A percentile compares a stretch with the other conserved stretches of the same genome.
These are phyloP conservation scores for Coniochaeta ligniaria DNA, from an alignment of 2,329 filamentous ascomycete genomes.

Conservation along the genomic window DNA sequence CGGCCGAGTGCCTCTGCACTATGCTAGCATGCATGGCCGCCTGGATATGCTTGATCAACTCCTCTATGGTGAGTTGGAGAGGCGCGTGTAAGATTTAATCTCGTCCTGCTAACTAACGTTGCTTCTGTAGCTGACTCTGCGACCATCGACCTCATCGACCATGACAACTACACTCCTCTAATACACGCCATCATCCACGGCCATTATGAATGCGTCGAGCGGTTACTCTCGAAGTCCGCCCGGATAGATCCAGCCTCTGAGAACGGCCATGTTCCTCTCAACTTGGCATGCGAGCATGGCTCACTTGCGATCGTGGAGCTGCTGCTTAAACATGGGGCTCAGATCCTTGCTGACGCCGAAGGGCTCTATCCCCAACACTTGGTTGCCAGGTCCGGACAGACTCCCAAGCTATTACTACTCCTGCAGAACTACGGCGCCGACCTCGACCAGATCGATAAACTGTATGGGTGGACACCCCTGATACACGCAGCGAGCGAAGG, in stretches of 20 bases:
- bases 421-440: conserved; percentile 83
- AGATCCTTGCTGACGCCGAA: conserved; percentile 89
- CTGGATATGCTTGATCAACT: conserved; percentile 75
- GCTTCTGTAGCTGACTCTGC: conserved; percentile 50
- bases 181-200: conserved; percentile 93
- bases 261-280: conserved; percentile 87
- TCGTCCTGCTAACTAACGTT: neutral
- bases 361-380: conserved; percentile 96
- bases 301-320: conserved; percentile 79
- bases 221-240: conserved; percentile 70
- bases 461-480: conserved; percentile 95
- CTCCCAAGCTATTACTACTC: conserved; percentile 69
- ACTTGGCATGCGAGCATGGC: conserved; percentile 90
- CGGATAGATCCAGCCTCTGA: conserved; percentile 80
- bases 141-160: conserved; percentile 83
- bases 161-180: conserved; percentile 94
- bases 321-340: conserved; percentile 71
- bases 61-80: conserved; percentile 45
- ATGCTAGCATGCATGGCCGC: conserved; percentile 90
- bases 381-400: conserved; percentile 81
- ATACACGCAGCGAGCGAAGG: conserved; percentile 97
- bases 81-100: neutral
- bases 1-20: conserved; percentile 86
- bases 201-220: conserved; percentile 71
- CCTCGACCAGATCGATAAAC: conserved; percentile 85